phyloP scores from a whole-genome alignment of 805 yeast genomes.

The Lipomyces yamanashiensis region DNA sequence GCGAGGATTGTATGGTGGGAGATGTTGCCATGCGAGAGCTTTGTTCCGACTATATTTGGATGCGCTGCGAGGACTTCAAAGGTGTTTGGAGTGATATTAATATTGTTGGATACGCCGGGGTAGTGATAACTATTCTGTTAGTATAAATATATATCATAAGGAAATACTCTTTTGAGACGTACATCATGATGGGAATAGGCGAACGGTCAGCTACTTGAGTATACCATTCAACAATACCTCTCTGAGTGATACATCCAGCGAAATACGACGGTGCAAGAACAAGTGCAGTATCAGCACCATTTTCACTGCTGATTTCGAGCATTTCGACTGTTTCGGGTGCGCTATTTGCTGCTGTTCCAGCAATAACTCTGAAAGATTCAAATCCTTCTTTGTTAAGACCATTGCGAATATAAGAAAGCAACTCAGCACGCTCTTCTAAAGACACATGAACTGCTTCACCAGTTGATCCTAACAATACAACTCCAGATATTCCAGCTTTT shows the following conservation, averaged over 20 bases:
- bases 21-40: constrained; percentile 58
- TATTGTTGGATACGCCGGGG: constrained; percentile 56
- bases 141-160: neutral
- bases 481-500: constrained; percentile 54
- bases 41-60: constrained; percentile 55
- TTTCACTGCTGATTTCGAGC: constrained; percentile 38
- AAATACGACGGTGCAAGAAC: constrained; percentile 55
- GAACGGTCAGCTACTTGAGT: constrained; percentile 51
- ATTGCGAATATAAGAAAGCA: constrained; percentile 41
- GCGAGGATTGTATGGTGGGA: constrained; percentile 54
- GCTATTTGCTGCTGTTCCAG: constrained; percentile 56
- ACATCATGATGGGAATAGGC: constrained; percentile 50
- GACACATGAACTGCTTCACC: constrained; percentile 61
- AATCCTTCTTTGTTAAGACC: constrained; percentile 47
- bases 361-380: constrained; percentile 51
- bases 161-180: neutral
- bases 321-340: constrained; percentile 51
- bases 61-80: constrained; percentile 51
- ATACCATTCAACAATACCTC: constrained; percentile 54
- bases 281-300: constrained; percentile 43
- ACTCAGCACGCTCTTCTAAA: constrained; percentile 49
- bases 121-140: constrained; percentile 45
- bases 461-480: constrained; percentile 58
- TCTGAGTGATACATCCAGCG: constrained; percentile 52
- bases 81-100: constrained; percentile 49